Percentiles rank a stretch among this genome's conserved stretches.
These are phyloP conservation scores for Rutstroemia sp. DNA, from an alignment of 2,329 filamentous ascomycete species.

Conservation along the genomic window DNA sequence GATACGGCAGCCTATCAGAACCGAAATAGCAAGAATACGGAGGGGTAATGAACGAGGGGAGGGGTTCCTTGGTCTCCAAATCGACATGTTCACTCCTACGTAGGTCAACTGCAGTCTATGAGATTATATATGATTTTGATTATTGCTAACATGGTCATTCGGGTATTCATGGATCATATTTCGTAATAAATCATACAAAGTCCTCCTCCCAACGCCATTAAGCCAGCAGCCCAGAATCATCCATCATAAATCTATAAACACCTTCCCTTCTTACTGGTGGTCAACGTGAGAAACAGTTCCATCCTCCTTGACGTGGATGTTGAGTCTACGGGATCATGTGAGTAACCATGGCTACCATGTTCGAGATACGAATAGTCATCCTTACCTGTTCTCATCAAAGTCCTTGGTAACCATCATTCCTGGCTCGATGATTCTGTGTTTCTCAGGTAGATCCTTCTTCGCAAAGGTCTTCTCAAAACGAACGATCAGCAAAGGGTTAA, in stretches of 20 bases:
- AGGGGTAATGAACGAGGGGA: constrained; percentile 4
- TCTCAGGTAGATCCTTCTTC: constrained; percentile 50
- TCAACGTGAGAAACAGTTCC: constrained; percentile 53
- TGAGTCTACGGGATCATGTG: constrained; percentile 38
- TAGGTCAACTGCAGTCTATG: no score
- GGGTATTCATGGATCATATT: no score
- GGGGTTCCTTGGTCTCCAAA: neutral
- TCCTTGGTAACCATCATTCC: constrained; percentile 53
- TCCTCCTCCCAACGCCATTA: neutral
- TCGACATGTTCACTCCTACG: no score
- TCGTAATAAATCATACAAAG: neutral
- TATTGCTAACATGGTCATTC: no score
- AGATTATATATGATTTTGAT: no score
- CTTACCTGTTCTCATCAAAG: constrained; percentile 33
- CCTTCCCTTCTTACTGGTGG: constrained; percentile 32
- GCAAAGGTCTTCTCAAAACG: constrained; percentile 43
- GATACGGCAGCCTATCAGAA: constrained; percentile 11
- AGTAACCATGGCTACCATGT: neutral
- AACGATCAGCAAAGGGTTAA: constrained; percentile 1
- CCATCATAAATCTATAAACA: neutral
- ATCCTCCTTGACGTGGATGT: constrained; percentile 52
- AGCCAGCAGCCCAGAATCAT: neutral
- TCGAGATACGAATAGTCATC: no score
- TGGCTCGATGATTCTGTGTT: constrained; percentile 49
- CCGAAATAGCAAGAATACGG: constrained; percentile 8